A percentile compares a stretch with the other conserved stretches of the same genome.
phyloP scores from a whole-genome alignment of 2,329 filamentous ascomycete genomes.

The Colletotrichum sp. region DNA sequence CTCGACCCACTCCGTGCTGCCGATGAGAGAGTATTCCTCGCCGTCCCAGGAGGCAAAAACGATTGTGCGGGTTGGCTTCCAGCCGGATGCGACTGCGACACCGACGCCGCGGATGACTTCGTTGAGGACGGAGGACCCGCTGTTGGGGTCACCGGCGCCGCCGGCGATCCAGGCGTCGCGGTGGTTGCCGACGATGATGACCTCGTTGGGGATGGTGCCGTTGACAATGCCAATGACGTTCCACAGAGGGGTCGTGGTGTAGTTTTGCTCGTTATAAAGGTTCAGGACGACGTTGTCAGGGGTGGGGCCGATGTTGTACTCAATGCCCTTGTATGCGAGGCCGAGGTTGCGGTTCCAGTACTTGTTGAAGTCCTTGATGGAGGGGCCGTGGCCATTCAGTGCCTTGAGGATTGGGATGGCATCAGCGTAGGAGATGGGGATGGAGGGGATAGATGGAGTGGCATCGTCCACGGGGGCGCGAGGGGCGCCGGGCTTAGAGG shows the following conservation, averaged over 20 bases:
- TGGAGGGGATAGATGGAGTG: slow-evolving; percentile 85
- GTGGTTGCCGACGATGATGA: slow-evolving; percentile 90
- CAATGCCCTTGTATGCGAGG: slow-evolving; percentile 77
- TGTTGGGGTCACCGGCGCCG: slow-evolving; percentile 84
- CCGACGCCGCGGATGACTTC: slow-evolving; percentile 80
- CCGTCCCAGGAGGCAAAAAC: slow-evolving; percentile 87
- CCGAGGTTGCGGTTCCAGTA: slow-evolving; percentile 75
- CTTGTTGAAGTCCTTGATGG: slow-evolving; percentile 73
- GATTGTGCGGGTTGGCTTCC: slow-evolving; percentile 78
- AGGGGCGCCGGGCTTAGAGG: slow-evolving; percentile 87
- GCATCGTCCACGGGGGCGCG: slow-evolving; percentile 71
- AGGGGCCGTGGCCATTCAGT: slow-evolving; percentile 86
- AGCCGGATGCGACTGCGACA: slow-evolving; percentile 64
- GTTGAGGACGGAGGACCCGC: slow-evolving; percentile 78
- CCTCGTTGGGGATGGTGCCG: slow-evolving; percentile 82
- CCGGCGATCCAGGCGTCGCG: slow-evolving; percentile 86
- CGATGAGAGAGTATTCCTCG: slow-evolving; percentile 85
- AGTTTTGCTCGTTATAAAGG: slow-evolving; percentile 79
- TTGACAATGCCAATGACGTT: slow-evolving; percentile 94
- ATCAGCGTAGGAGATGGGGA: slow-evolving; percentile 89
- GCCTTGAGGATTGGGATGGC: slow-evolving; percentile 87
- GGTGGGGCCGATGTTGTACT: slow-evolving; percentile 86
- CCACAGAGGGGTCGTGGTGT: slow-evolving; percentile 83
- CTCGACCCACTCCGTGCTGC: slow-evolving; percentile 92
- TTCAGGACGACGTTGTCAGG: slow-evolving; percentile 75